A percentile compares a stretch with the other conserved stretches of the same genome.
phyloP scores from a whole-genome alignment of 768 basidiomycete species.

The Pulveroboletus frians region DNA sequence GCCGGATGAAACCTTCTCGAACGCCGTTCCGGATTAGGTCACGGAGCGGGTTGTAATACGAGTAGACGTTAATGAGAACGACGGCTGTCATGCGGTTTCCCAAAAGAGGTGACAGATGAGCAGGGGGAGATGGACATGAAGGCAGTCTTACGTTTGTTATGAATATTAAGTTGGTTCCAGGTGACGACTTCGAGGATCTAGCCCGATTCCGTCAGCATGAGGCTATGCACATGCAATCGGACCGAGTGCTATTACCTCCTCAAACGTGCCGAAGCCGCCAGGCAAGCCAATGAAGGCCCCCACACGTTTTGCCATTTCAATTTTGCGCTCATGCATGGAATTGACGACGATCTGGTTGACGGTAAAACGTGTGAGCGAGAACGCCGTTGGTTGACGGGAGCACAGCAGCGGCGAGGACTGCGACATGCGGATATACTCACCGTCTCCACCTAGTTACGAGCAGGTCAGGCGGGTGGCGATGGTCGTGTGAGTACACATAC shows the following conservation, averaged over 20 bases:
- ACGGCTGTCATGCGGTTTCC: constrained; percentile 49
- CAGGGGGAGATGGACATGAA: neutral
- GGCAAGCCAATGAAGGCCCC: constrained; percentile 85
- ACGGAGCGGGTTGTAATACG: constrained; percentile 81
- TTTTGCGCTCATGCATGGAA: constrained; percentile 87
- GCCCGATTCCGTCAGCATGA: constrained; percentile 3
- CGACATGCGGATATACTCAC: constrained; percentile 15
- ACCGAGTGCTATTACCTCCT: constrained; percentile 53
- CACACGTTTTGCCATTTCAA: constrained; percentile 80
- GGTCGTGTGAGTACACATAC: constrained; percentile 23
- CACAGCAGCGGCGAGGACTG: neutral
- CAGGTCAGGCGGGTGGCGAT: constrained; percentile 9
- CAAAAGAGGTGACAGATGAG: neutral
- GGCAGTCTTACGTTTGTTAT: constrained; percentile 63
- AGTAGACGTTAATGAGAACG: constrained; percentile 77
- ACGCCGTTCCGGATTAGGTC: constrained; percentile 64
- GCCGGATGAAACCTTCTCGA: constrained; percentile 68
- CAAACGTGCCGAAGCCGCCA: constrained; percentile 93
- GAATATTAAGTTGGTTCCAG: constrained; percentile 90
- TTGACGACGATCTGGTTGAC: constrained; percentile 57
- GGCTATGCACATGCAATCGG: neutral
- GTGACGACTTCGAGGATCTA: constrained; percentile 89
- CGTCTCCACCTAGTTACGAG: constrained; percentile 26
- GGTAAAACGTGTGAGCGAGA: constrained; percentile 5
- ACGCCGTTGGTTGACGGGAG: neutral